Conservation (phyloP, 2,329 filamentous ascomycete genomes). For the Knoxdaviesia proteae region DNA sequence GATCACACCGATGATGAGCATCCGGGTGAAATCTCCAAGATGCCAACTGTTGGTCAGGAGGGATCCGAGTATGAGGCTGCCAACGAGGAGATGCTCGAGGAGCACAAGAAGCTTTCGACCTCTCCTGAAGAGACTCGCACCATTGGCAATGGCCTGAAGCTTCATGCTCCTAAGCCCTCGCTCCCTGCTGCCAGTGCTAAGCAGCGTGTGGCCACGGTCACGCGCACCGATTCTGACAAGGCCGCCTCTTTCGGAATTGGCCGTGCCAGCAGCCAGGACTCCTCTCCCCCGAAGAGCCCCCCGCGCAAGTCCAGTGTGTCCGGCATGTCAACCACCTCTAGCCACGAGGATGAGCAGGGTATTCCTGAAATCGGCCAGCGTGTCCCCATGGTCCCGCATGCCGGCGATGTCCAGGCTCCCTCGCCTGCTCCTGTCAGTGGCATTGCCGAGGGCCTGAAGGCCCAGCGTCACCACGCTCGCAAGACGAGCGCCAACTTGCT, state of each 20-base stretch:
- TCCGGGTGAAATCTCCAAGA: constrained; percentile 15
- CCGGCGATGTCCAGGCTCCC: constrained; percentile 89
- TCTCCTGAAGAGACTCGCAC: constrained; percentile 57
- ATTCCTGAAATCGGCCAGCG: constrained; percentile 84
- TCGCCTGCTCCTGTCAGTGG: constrained; percentile 44
- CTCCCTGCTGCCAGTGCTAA: constrained; percentile 65
- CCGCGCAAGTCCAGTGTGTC: constrained; percentile 27
- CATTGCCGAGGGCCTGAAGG: constrained; percentile 12
- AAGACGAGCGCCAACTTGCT: constrained; percentile 50
- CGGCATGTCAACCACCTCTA: constrained; percentile 33
- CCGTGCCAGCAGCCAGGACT: constrained; percentile 19
- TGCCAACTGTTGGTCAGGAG: constrained; percentile 50
- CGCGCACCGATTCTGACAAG: constrained; percentile 73
- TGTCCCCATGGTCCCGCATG: constrained; percentile 82
- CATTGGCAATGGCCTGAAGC: constrained; percentile 59
- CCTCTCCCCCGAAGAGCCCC: constrained; percentile 16
- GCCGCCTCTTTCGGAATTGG: constrained; percentile 74
- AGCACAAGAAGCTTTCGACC: constrained; percentile 14
- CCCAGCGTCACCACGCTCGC: constrained; percentile 40
- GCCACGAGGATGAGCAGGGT: constrained; percentile 55
- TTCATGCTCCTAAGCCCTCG: constrained; percentile 77
- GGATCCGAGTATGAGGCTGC: constrained; percentile 63
- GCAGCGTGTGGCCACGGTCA: constrained; percentile 63
- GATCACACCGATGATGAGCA: constrained; percentile 8
- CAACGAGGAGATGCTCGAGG: constrained; percentile 23